These are phyloP conservation scores for Coemansia asiatica DNA, from an alignment of 192 early-diverging fungal species.

Conservation along the genomic window DNA sequence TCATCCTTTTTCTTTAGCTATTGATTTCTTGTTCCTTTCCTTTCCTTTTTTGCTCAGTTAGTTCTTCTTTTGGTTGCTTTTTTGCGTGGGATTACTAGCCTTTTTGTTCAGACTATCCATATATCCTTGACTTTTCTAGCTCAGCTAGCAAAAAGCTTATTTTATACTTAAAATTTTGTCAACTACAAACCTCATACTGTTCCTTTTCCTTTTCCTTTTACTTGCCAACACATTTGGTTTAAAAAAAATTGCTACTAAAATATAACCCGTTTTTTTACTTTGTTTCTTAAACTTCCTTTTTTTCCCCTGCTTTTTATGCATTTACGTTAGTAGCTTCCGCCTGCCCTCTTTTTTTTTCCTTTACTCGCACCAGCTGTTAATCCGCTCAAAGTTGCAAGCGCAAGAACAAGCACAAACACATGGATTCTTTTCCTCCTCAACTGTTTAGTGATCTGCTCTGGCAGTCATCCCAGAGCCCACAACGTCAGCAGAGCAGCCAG, in stretches of 20 bases:
- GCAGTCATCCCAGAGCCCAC: constrained; percentile 24
- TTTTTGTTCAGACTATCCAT: neutral
- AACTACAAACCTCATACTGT: too few species aligned
- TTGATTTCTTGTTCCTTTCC: neutral
- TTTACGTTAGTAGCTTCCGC: too few species aligned
- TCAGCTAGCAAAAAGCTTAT: neutral
- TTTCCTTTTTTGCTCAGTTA: neutral
- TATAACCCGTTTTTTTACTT: too few species aligned
- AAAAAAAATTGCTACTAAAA: too few species aligned
- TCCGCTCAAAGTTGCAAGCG: neutral
- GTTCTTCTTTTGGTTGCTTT: neutral
- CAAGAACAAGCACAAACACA: neutral
- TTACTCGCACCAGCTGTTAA: neutral
- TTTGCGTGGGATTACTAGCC: neutral
- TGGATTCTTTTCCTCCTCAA: constrained; percentile 41
- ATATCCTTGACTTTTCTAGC: neutral
- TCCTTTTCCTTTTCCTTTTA: too few species aligned
- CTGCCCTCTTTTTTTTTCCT: constrained; percentile 2
- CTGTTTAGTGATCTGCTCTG: constrained; percentile 24
- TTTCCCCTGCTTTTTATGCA: too few species aligned
- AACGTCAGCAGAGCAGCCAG: constrained; percentile 4
- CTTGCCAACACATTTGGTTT: too few species aligned
- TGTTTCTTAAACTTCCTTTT: too few species aligned
- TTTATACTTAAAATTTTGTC: too few species aligned
- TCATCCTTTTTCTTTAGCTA: constrained; percentile 4